These are phyloP conservation scores for Talaromyces marneffei DNA, from an alignment of 2,329 filamentous ascomycete genomes.

Conservation along the genomic window DNA sequence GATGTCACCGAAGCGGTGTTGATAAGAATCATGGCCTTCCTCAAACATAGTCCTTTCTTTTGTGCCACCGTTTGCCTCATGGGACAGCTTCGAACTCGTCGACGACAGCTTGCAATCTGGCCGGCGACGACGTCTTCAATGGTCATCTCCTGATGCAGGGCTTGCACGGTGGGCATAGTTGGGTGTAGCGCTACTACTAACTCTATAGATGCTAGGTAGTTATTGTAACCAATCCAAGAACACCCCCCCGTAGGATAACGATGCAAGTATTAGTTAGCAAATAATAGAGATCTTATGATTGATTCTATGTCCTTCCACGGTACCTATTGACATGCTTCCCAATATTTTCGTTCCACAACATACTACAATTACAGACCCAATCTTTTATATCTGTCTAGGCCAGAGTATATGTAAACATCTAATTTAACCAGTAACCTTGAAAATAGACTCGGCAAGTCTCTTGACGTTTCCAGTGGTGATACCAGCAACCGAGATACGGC, in stretches of 20 bases:
- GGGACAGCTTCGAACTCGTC: not conserved
- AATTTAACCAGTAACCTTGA: constrained; percentile 46
- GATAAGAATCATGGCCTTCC: too few relatives aligned
- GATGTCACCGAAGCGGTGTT: not conserved
- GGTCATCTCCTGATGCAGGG: too few relatives aligned
- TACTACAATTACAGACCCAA: not conserved
- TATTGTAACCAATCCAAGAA: too few relatives aligned
- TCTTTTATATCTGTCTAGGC: not conserved
- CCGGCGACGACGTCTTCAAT: too few relatives aligned
- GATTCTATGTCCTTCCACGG: not conserved
- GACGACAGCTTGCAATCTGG: not conserved
- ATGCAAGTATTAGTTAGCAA: too few relatives aligned
- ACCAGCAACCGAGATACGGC: constrained; percentile 47
- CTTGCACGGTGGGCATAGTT: too few relatives aligned
- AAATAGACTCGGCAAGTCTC: constrained; percentile 47
- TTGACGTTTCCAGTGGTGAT: constrained; percentile 47
- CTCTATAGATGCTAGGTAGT: not conserved
- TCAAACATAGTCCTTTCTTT: not conserved
- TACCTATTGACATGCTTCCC: not conserved
- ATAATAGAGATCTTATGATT: not conserved
- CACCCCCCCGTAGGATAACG: too few relatives aligned
- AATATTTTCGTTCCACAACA: not conserved
- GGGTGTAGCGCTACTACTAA: too few relatives aligned
- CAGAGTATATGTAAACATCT: too few relatives aligned
- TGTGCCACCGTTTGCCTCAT: too few relatives aligned